Evolutionary conservation across 2,329 filamentous ascomycete genomes (phyloP), one percentile per base, ranked within the genome.

Genomic region (Pyrenophora tritici-repentis): DNA sequence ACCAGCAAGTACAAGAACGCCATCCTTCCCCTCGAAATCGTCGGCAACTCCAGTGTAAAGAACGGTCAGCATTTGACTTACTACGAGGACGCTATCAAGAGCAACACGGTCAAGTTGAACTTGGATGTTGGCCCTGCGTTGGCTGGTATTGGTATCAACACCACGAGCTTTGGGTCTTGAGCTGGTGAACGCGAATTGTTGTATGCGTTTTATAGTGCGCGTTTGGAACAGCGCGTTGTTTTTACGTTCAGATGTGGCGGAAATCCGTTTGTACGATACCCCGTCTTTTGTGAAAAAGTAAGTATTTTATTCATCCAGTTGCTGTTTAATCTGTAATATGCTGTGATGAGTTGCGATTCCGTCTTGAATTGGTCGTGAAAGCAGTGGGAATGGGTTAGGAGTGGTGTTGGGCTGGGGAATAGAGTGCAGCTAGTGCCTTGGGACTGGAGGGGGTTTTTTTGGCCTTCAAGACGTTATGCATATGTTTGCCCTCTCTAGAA

Each of bases 21-120:
- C 37, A 68, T 82, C 2, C 64, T 88, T 1, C 80, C 83, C 38
- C 77, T 88, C 60, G 66, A 79, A 47, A 78, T 87, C 48, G 68
- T 75, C 6, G 84, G 84, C 44, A 77, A 78, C 47, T 72, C 75
- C 24, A 84, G 84, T 53, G 59, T 74, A 37, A 80, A 81, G 67
- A 56, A 65, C 55, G 82, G 80, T 52, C 65, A 84, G 65, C 70
- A 77, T 38, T 71, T 88, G 44, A 67, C 72, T 32, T 87, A 86
- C 71, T 85, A 83, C 53, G 75, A 79, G 51, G 74, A 80, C 14
- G 82, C 83, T 17, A 78, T 88, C 20, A 75, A 73, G 52, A 73
- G 76, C 37, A 77, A 74, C 53, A 81, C 81, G 54, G 76, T 82
- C 66, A 79, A 77, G 35, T 69, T 86, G 41, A 65, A 78, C 20